Evolutionary conservation across 176 grass and related monocot genomes (phyloP), one percentile per base, ranked within the genome.

Genomic region (Musa beccarii): DNA sequence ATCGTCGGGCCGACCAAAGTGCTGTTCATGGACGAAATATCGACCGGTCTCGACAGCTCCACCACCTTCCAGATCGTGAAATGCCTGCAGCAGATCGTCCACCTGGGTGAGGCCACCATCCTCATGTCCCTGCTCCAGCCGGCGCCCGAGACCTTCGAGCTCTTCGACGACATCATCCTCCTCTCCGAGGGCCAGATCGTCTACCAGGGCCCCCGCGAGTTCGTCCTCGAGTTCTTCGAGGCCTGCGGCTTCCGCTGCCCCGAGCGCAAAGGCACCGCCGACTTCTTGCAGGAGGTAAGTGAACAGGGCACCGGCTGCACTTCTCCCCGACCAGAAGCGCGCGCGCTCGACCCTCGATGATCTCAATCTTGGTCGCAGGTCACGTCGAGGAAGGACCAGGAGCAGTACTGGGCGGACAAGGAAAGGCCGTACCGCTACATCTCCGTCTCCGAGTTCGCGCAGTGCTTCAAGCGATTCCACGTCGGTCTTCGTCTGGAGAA

Each of bases 11-110:
- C 95, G 12, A 92, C 95, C 29, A 99, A 91, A 64, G 95, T 94
- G 34, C 79, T 94, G 54, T 99, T 99, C 83, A 99, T 99, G 95
- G 95, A 99, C n/a, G 95, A 99, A 84, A 99, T 99, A 86, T 99
- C 95, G 4, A 99, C 95, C 9, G 90, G 95, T 53, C 34, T 99
- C 51, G 95, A 99, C 76, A 94, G 90, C 83, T 99, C 95, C 62
- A 99, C 95, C 16, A 99, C 95, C 6, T 94, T 85, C 74, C 95
- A 99, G 68, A 99, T 99, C 19, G 95, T 99, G 56, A 99, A 94
- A 76, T 99, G 88, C 79, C 79, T 99, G 53, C 88, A 94, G 83
- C 95, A 99, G 76, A 84, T 99, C 65, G 91, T 99, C 53, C 90
- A 99, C 56, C 85, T 99, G 72, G 90, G 88, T 26, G 88, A 94